These are phyloP conservation scores for Phytophthora citricola DNA, from an alignment of 352 stramenopile genomes.

Conservation along the genomic window DNA sequence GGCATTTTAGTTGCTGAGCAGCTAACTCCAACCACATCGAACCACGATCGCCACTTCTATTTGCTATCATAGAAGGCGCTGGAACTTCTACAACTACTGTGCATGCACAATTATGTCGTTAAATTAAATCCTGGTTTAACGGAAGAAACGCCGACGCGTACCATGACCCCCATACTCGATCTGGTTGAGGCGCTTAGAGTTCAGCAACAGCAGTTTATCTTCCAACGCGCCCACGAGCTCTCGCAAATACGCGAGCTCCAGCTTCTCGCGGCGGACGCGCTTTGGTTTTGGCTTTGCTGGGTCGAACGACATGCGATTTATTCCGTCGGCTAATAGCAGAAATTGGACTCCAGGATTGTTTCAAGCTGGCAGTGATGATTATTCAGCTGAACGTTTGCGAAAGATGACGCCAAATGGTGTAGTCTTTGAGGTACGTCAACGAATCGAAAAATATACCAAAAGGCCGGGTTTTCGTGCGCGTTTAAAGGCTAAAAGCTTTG, in stretches of 20 bases:
- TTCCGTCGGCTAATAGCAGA: too few species aligned
- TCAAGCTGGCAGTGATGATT: neutral
- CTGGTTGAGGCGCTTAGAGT: too few species aligned
- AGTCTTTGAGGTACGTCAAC: neutral
- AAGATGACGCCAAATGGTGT: slow-evolving; percentile 1
- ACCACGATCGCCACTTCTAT: too few species aligned
- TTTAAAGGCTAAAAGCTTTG: too few species aligned
- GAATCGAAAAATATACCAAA: too few species aligned
- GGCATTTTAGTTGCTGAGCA: neutral
- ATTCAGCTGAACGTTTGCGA: neutral
- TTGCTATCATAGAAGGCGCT: too few species aligned
- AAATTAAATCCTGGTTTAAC: too few species aligned
- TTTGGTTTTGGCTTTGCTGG: slow-evolving; percentile 30
- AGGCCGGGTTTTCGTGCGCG: too few species aligned
- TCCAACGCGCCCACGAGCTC: slow-evolving; percentile 32
- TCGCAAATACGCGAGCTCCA: slow-evolving; percentile 42
- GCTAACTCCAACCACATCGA: neutral
- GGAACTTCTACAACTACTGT: too few species aligned
- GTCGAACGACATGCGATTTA: neutral
- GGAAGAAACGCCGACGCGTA: too few species aligned
- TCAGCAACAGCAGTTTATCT: slow-evolving; percentile 2
- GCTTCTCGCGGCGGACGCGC: slow-evolving; percentile 34
- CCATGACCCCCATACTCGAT: too few species aligned
- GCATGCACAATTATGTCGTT: too few species aligned
- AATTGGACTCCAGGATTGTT: neutral